Percentiles rank a stretch among this genome's conserved stretches.
Evolutionary conservation across 805 yeast genomes (phyloP).

Genomic region (Brettanomyces sp.): DNA sequence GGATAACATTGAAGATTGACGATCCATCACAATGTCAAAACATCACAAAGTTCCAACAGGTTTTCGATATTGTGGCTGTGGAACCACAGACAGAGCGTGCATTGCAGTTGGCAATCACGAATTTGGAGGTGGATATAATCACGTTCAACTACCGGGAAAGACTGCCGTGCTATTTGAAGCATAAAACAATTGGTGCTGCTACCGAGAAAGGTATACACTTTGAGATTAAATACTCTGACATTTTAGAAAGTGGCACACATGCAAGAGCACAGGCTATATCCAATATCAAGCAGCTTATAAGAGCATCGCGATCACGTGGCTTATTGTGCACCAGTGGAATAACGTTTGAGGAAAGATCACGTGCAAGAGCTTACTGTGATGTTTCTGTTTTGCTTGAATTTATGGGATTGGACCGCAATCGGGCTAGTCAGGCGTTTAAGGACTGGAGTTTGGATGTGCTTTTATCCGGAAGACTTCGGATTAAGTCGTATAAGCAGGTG

Average conservation of each 20-base stretch:
- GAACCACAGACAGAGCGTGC: constrained; percentile 76
- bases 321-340: constrained; percentile 76
- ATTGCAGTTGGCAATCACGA: constrained; percentile 61
- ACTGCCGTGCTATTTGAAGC: constrained; percentile 70
- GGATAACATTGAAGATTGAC: constrained; percentile 68
- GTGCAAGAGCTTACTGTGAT: constrained; percentile 61
- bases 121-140: constrained; percentile 73
- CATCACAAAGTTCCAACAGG: constrained; percentile 31
- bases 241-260: constrained; percentile 26
- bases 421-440: constrained; percentile 51
- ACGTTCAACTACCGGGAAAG: constrained; percentile 59
- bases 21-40: constrained; percentile 73
- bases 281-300: constrained; percentile 61
- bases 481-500: constrained; percentile 71
- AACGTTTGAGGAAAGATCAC: constrained; percentile 29
- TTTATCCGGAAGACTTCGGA: constrained; percentile 65
- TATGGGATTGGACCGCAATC: constrained; percentile 60
- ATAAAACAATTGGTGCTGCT: constrained; percentile 78
- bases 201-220: constrained; percentile 73
- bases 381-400: constrained; percentile 54
- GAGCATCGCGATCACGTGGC: constrained; percentile 79
- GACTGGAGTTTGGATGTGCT: constrained; percentile 56
- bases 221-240: constrained; percentile 62
- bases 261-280: constrained; percentile 55
- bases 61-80: constrained; percentile 75